Base-by-base conservation (phyloP, 306 rosid genomes). In the Vigna unguiculata region DNA sequence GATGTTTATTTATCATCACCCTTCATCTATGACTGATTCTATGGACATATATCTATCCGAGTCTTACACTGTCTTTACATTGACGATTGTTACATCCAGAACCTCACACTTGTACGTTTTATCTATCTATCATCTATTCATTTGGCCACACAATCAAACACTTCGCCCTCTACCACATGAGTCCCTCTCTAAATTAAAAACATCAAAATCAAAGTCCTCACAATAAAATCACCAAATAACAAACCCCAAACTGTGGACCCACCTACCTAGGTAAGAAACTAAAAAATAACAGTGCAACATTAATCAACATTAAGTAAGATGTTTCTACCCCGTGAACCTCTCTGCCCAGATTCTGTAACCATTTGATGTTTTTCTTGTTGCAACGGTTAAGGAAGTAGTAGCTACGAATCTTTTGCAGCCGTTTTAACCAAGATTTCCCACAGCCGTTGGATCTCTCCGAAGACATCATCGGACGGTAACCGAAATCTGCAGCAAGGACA, bases 401-500 rank as follows among this genome's bases (percentile, higher is more conserved):
- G 32, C 40, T 11, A 11, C 2, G 9, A 14, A 51, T 54, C 69
- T 49, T 32, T 61, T 5, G 34, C 54, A 19, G 82, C 71, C 21
- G 65, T 62, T 80, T 80, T 89, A 55, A 84, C 54, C 49, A 94
- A 75, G 36, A 89, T 17, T 5, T 88, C 91, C 96, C 95, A 85
- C 24, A 90, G 86, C 83, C 96, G 93, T 85, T 89, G 91, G 90
- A 94, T 92, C 88, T 94, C 97, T 1, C 81, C 91, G 3, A 76
- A 78, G 0, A 88, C 84, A 75, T 92, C 93, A 79, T 94, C 95
- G 0, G 97, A 92, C 51, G 97, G 98, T 52, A 94, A 81, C 49
- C 62, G 71, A 63, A 89, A 86, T 72, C 98, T 69, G 53, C 98
- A 94, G 55, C 88, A 90, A 7, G 98, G 98, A 75, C 98, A 94